Evolutionary conservation across 371 early-diverging fungal species (phyloP).

Genomic region (Rhizopus sp.): DNA sequence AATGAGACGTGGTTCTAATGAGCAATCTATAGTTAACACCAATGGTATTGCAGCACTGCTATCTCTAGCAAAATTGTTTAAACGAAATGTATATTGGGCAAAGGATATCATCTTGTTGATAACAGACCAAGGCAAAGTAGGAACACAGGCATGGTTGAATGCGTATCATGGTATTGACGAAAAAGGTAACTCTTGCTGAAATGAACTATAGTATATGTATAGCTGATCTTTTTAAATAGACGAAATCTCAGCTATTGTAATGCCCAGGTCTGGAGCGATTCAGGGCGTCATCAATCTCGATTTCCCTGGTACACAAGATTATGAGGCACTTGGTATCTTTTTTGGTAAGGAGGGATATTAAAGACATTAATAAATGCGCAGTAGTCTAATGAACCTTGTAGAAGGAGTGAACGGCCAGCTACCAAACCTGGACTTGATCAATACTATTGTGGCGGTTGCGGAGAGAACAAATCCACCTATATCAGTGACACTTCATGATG

Average conservation of each 20-base stretch:
- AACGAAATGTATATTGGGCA: slow-evolving; percentile 84
- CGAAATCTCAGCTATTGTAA: slow-evolving; percentile 35
- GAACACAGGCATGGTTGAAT: slow-evolving; percentile 88
- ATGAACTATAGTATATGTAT: background rate
- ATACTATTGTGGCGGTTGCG: slow-evolving; percentile 66
- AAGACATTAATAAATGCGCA: background rate
- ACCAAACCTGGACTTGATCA: slow-evolving; percentile 91
- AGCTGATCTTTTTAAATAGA: slow-evolving; percentile 1
- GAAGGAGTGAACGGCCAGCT: slow-evolving; percentile 93
- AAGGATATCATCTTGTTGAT: slow-evolving; percentile 91
- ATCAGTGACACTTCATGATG: slow-evolving; percentile 49
- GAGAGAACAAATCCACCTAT: slow-evolving; percentile 47
- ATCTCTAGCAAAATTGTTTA: slow-evolving; percentile 75
- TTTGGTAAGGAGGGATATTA: slow-evolving; percentile 59
- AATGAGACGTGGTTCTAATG: no score
- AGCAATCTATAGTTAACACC: slow-evolving; percentile 56
- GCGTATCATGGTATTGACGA: slow-evolving; percentile 81
- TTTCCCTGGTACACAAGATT: slow-evolving; percentile 72
- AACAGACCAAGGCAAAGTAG: slow-evolving; percentile 72
- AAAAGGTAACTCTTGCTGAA: slow-evolving; percentile 23
- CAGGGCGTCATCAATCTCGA: slow-evolving; percentile 90
- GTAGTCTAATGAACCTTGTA: slow-evolving; percentile 18
- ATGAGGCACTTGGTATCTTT: slow-evolving; percentile 74
- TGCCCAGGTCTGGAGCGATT: slow-evolving; percentile 80
- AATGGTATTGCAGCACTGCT: slow-evolving; percentile 78